Evolutionary conservation across 2,329 filamentous ascomycete species (phyloP), one percentile per base, ranked within the genome.

Genomic region (Plenodomus lindquistii): DNA sequence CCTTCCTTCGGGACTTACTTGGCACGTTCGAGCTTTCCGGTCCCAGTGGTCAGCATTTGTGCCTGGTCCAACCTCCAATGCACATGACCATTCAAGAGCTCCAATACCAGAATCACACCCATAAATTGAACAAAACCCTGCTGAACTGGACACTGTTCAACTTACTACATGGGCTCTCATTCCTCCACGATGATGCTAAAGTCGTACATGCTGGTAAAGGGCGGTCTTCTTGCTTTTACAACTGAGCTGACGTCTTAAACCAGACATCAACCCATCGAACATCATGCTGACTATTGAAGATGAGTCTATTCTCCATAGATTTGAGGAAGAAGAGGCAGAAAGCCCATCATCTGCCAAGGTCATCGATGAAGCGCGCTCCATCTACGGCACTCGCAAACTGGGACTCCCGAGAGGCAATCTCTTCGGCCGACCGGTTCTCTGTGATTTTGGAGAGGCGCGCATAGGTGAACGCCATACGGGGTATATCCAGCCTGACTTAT

Each of bases 181-280:
- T 64, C 42, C 56, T 79, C 37, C 76, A 79, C 52, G 69, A 68
- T 4, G 70, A 77, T 49, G 75, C 74, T 62, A 72, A 72, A 31
- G 65, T 79, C 47, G 70, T 78, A 31, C 77, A 80, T 54, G 77
- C 75, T 47, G 74, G 75, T 76, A 66, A 38, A 48, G 45, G 60
- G 58, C 46, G 31, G 42, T 51, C 40, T 38, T 53, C 39, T 27
- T 48, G 46, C 37, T 37, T 44, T 18, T 51, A 50, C 43, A 29
- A 49, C 43, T 44, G 17, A 48, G 42, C 46, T 48, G 11, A 59
- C 42, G n/a, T n/a, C n/a, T n/a, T n/a, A 39, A 52, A 35, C 49
- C 59, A 72, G 74, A 79, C 43, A 75, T 79, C 47, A 77, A 76
- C 44, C 65, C 66, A 2, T 69, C 70, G 48, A 78, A 77, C 48